phyloP scores from a whole-genome alignment of 2,329 filamentous ascomycete genomes.

The Fusarium falciforme region DNA sequence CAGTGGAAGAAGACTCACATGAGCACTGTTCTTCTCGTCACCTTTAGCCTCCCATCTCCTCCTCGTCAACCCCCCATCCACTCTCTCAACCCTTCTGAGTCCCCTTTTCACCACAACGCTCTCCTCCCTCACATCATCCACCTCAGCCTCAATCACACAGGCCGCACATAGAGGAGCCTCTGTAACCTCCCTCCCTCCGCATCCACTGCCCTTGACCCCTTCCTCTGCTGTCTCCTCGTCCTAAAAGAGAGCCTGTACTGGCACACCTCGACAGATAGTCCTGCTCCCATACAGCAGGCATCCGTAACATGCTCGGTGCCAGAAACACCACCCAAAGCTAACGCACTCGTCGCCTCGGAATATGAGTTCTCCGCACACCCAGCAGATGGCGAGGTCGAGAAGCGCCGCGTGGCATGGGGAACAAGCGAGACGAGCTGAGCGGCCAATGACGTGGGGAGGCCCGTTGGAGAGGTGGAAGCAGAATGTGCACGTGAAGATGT shows the following conservation, averaged over 20 bases:
- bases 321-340: slow-evolving; percentile 71
- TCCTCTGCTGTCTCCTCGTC: slow-evolving; percentile 9
- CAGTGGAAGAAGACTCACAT: neutral
- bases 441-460: slow-evolving; percentile 56
- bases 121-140: slow-evolving; percentile 46
- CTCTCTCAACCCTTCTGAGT: slow-evolving; percentile 55
- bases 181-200: slow-evolving; percentile 54
- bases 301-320: slow-evolving; percentile 67
- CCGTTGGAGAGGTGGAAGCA: slow-evolving; percentile 59
- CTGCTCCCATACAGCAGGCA: slow-evolving; percentile 64
- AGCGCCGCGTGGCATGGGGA: slow-evolving; percentile 58
- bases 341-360: slow-evolving; percentile 65
- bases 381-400: slow-evolving; percentile 66
- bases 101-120: slow-evolving; percentile 55
- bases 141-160: slow-evolving; percentile 57
- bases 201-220: neutral
- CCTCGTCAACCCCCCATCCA: slow-evolving; percentile 60
- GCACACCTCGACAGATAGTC: slow-evolving; percentile 50
- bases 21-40: slow-evolving; percentile 7
- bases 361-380: slow-evolving; percentile 67
- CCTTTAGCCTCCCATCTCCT: slow-evolving; percentile 55
- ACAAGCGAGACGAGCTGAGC: slow-evolving; percentile 62
- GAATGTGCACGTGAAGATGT: slow-evolving; percentile 66
- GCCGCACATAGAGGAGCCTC: slow-evolving; percentile 62
- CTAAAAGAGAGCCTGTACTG: slow-evolving; percentile 50